phyloP scores from a whole-genome alignment of 495 filamentous ascomycete genomes.

The Podospora conica region DNA sequence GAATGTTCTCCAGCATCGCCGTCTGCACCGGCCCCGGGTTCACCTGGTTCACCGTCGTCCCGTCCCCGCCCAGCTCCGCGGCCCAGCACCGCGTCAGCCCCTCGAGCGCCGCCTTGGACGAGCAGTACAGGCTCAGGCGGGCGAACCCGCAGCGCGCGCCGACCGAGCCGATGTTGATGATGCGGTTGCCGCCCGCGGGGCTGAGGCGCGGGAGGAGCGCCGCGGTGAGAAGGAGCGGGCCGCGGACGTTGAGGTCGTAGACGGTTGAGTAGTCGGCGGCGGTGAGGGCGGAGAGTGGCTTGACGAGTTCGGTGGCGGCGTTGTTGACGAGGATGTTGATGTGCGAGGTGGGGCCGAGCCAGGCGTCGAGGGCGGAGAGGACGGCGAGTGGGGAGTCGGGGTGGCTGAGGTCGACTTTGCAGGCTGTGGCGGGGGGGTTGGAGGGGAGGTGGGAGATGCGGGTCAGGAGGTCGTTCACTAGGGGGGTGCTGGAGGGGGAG shows the following conservation, averaged over 20 bases:
- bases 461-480: background rate
- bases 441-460: background rate
- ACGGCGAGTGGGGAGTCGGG: background rate
- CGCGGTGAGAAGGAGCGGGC: conserved; percentile 55
- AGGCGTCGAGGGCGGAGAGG: conserved; percentile 7
- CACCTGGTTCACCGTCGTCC: conserved; percentile 57
- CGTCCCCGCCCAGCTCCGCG: conserved; percentile 54
- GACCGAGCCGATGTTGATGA: conserved; percentile 52
- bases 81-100: conserved; percentile 58
- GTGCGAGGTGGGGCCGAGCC: conserved; percentile 2
- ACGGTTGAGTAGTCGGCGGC: conserved; percentile 53
- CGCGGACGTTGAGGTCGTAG: conserved; percentile 56
- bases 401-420: conserved; percentile 9
- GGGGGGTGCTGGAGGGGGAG: background rate
- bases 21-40: conserved; percentile 59
- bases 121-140: conserved; percentile 43
- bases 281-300: conserved; percentile 44
- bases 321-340: conserved; percentile 55
- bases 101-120: conserved; percentile 63
- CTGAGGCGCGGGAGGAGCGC: conserved; percentile 46
- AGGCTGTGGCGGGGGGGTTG: background rate
- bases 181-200: conserved; percentile 33
- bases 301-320: conserved; percentile 47
- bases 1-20: conserved; percentile 51
- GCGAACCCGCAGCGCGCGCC: conserved; percentile 37